Conservation (phyloP, 805 yeast species). For the Clavispora phyllophila region DNA sequence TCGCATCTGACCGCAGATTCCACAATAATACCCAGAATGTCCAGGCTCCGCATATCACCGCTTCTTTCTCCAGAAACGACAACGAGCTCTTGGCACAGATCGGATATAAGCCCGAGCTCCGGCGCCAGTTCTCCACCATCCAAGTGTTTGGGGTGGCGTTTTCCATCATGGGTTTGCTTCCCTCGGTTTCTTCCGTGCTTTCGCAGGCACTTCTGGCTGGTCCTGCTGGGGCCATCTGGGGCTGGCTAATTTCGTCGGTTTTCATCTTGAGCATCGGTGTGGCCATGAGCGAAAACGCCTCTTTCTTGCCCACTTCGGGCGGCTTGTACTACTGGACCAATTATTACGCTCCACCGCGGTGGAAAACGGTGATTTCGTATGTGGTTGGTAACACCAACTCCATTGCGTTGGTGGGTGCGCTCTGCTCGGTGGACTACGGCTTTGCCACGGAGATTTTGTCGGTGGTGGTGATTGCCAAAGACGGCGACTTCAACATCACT, state of each 20-base stretch:
- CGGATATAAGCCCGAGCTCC: conserved; percentile 67
- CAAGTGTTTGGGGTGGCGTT: conserved; percentile 71
- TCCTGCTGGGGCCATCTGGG: conserved; percentile 65
- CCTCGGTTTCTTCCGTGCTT: conserved; percentile 55
- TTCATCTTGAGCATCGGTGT: conserved; percentile 57
- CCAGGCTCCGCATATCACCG: conserved; percentile 20
- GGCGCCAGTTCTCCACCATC: conserved; percentile 53
- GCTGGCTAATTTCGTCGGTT: conserved; percentile 58
- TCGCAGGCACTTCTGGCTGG: conserved; percentile 56
- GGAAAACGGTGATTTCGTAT: conserved; percentile 19
- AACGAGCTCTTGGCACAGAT: conserved; percentile 44
- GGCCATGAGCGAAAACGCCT: conserved; percentile 61
- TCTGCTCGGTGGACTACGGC: conserved; percentile 67
- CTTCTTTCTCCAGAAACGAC: conserved; percentile 13
- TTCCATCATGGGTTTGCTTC: conserved; percentile 67
- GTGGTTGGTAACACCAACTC: conserved; percentile 66
- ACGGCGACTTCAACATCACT: conserved; percentile 53
- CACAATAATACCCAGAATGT: conserved; percentile 27
- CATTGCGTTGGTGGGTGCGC: conserved; percentile 59
- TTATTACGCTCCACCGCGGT: conserved; percentile 52
- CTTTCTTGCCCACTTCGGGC: conserved; percentile 71
- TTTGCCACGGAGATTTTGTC: conserved; percentile 57
- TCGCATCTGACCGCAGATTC: conserved; percentile 18
- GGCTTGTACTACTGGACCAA: conserved; percentile 67
- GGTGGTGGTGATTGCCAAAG: conserved; percentile 49